Evolutionary conservation across 495 filamentous ascomycete genomes (phyloP).

Genomic region (Lasiosphaeria ovina): DNA sequence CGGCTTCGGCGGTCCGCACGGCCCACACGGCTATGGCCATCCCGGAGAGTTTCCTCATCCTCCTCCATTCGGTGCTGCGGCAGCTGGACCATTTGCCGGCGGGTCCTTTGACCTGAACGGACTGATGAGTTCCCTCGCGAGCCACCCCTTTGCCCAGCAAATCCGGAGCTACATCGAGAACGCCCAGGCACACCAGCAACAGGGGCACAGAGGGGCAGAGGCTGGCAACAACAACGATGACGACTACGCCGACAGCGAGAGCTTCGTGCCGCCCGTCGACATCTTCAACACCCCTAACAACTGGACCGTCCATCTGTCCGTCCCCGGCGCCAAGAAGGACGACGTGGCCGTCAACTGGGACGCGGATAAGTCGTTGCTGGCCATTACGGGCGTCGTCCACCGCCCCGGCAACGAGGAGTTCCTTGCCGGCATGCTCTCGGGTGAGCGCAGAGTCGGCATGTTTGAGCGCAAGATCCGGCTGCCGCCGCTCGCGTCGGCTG

Average conservation of each 20-base stretch:
- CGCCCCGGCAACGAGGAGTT: conserved; percentile 70
- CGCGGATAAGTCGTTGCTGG: conserved; percentile 60
- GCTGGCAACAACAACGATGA: conserved; percentile 8
- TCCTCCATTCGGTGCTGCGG: conserved; percentile 20
- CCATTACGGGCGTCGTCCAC: conserved; percentile 67
- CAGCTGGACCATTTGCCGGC: conserved; percentile 3
- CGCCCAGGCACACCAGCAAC: background rate
- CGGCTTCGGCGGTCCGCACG: conserved; percentile 12
- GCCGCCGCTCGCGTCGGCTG: conserved; percentile 43
- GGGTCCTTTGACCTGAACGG: conserved; percentile 31
- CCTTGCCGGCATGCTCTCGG: conserved; percentile 57
- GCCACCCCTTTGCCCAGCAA: conserved; percentile 43
- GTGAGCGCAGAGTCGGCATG: conserved; percentile 67
- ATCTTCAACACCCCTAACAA: conserved; percentile 64
- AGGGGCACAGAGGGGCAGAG: background rate
- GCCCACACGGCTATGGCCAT: conserved; percentile 19
- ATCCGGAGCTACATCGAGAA: conserved; percentile 40
- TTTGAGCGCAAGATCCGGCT: conserved; percentile 71
- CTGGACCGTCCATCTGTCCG: conserved; percentile 67
- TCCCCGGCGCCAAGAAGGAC: conserved; percentile 75
- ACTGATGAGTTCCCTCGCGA: conserved; percentile 37
- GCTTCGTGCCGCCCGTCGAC: conserved; percentile 66
- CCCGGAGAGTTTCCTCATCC: conserved; percentile 10
- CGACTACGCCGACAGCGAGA: conserved; percentile 16
- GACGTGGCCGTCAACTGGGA: conserved; percentile 77